A percentile compares a stretch with the other conserved stretches of the same genome.
phyloP scores from a whole-genome alignment of 2,329 filamentous ascomycete species.

The Epichloe baconii region DNA sequence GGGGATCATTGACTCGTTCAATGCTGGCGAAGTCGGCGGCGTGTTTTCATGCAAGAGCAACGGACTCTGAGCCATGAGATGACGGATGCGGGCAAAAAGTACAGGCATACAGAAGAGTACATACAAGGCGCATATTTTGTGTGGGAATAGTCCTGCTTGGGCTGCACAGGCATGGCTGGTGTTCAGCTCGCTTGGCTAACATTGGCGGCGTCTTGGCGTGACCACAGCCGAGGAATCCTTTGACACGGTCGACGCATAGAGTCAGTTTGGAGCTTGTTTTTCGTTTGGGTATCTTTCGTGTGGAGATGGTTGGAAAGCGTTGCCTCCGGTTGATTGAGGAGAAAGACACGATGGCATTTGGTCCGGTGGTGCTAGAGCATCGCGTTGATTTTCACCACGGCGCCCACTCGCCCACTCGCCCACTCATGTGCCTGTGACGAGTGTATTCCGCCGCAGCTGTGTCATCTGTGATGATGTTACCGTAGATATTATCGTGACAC shows the following conservation, averaged over 20 bases:
- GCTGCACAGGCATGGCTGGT: neutral
- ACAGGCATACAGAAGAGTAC: neutral
- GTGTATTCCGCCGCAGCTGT: no score
- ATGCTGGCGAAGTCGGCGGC: constrained; percentile 47
- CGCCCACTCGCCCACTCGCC: no score
- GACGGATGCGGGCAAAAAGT: neutral
- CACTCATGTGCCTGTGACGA: no score
- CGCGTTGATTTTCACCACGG: neutral
- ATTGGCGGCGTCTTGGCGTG: neutral
- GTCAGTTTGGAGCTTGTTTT: neutral
- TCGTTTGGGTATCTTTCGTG: neutral
- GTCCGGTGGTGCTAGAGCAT: neutral
- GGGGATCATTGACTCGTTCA: constrained; percentile 62
- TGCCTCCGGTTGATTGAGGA: neutral
- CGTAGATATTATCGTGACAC: no score
- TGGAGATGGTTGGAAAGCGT: neutral
- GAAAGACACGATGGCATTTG: neutral
- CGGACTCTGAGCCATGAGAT: constrained; percentile 33
- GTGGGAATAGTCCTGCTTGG: neutral
- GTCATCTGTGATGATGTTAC: no score
- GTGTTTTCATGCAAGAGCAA: constrained; percentile 65
- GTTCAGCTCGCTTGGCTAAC: neutral
- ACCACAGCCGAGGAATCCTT: neutral
- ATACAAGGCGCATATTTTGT: neutral
- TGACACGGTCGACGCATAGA: neutral